These are phyloP conservation scores for Casaregolazyma lundiana DNA, from an alignment of 1,139 yeast genomes.

Conservation along the genomic window DNA sequence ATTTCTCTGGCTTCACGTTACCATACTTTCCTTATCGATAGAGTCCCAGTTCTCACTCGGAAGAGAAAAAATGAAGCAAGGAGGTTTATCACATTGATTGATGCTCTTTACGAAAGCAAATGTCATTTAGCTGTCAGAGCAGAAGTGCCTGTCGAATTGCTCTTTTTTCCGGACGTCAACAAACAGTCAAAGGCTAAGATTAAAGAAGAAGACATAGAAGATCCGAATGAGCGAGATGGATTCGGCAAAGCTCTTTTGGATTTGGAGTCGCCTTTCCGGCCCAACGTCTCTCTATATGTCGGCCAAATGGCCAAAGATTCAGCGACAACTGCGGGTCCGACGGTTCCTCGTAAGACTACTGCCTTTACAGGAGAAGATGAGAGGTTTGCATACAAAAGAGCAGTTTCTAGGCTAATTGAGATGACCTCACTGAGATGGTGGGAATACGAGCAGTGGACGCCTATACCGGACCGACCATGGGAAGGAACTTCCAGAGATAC, in stretches of 20 bases:
- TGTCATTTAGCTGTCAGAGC: slow-evolving; percentile 54
- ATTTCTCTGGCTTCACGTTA: slow-evolving; percentile 60
- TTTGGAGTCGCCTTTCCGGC: slow-evolving; percentile 59
- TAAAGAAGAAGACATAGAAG: slow-evolving; percentile 20
- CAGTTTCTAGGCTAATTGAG: slow-evolving; percentile 63
- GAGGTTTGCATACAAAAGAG: slow-evolving; percentile 67
- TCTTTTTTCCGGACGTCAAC: slow-evolving; percentile 52
- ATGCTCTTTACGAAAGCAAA: slow-evolving; percentile 63
- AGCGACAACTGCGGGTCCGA: slow-evolving; percentile 29
- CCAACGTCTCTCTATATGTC: slow-evolving; percentile 59
- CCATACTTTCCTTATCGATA: slow-evolving; percentile 53
- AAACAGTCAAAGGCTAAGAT: slow-evolving; percentile 16
- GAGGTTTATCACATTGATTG: slow-evolving; percentile 59
- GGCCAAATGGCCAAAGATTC: slow-evolving; percentile 9
- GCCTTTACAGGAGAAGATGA: slow-evolving; percentile 79
- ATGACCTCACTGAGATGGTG: slow-evolving; percentile 58
- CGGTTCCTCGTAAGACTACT: slow-evolving; percentile 37
- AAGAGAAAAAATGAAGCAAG: slow-evolving; percentile 65
- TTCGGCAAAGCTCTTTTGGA: slow-evolving; percentile 61
- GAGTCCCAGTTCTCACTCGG: slow-evolving; percentile 57
- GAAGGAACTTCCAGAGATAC: slow-evolving; percentile 31
- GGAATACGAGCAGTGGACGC: slow-evolving; percentile 50
- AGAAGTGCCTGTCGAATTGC: slow-evolving; percentile 45
- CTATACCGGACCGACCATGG: slow-evolving; percentile 59
- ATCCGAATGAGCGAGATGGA: slow-evolving; percentile 61